Evolutionary conservation across 352 stramenopile genomes (phyloP), one percentile per base, ranked within the genome.

Genomic region (Phytophthora constricta): DNA sequence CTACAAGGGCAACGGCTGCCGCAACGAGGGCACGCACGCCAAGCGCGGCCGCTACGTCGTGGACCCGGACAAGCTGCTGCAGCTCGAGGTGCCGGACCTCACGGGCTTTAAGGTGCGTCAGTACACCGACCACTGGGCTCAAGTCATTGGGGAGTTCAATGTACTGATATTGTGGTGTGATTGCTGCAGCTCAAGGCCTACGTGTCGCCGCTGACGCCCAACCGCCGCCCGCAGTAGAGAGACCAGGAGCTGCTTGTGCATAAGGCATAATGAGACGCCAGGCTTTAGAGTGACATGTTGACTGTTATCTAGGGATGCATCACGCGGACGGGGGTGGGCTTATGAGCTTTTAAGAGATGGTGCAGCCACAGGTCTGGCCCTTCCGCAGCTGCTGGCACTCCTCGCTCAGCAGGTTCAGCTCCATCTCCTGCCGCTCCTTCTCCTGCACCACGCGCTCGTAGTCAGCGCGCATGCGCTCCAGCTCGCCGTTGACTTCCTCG

Each of bases 1-100:
- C 79, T 98, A 98, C 86, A 98, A 98, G 76, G 95, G 95, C 28
- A 98, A 98, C 54, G 92, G 92, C 71, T 94, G 82, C 68, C 95
- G 92, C 26, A 98, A 96, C 67, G 92, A 98, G 68, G 95, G 95
- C 47, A 76, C 95, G 28, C 95, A 94, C 68, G 90, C 67, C 70
- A 98, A 98, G 72, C 84, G 86, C 68, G 93, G 90, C 64, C 92
- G 87, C 80, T 98, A 98, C 79, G 76, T 98, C 61, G 81, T 97
- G 16, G 91, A 98, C 80, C 70, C 82, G 51, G 82, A 93, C 65
- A 98, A 97, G 73, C 82, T 97, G 62, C 78, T 98, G 55, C 72
- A 97, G 77, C 83, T 98, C 53, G 82, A 98, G 60, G 92, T 98
- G 69, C 95, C 95, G 5, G 93, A 98, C 83, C 85, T 98, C 70